Evolutionary conservation across 192 early-diverging fungal species (phyloP).

Genomic region (Gorgonomyces haynaldii): DNA sequence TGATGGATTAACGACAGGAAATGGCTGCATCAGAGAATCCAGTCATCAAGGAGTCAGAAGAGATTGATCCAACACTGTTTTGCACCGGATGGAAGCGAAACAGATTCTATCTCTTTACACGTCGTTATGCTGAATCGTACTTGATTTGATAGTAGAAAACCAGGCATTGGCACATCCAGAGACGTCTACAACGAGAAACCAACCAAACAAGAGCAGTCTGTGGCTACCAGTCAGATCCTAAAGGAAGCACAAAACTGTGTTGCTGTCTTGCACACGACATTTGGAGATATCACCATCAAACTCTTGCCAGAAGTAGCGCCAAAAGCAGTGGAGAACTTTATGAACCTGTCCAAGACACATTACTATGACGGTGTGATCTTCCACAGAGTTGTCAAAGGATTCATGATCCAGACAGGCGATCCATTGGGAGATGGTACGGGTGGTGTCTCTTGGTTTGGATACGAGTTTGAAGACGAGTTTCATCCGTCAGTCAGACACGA

Average conservation of each 20-base stretch:
- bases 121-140: constrained; percentile 69
- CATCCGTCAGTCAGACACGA: constrained; percentile 66
- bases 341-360: constrained; percentile 61
- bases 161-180: constrained; percentile 40
- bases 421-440: constrained; percentile 84
- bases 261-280: constrained; percentile 77
- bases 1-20: constrained; percentile 23
- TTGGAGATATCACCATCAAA: constrained; percentile 81
- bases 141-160: too few species aligned
- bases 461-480: constrained; percentile 92
- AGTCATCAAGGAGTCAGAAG: constrained; percentile 51
- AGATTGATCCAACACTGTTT: constrained; percentile 75
- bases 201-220: constrained; percentile 85
- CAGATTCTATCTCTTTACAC: constrained; percentile 89
- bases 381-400: constrained; percentile 92
- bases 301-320: constrained; percentile 85
- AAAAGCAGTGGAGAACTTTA: constrained; percentile 93
- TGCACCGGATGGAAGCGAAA: constrained; percentile 84
- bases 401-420: constrained; percentile 87
- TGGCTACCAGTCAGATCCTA: constrained; percentile 42
- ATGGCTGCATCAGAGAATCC: constrained; percentile 83
- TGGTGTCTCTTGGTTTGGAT: constrained; percentile 83
- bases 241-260: constrained; percentile 52
- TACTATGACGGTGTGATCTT: constrained; percentile 92
- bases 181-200: constrained; percentile 99